Evolutionary conservation across 2,329 filamentous ascomycete genomes (phyloP).

Genomic region (Hypoxylon sp.): DNA sequence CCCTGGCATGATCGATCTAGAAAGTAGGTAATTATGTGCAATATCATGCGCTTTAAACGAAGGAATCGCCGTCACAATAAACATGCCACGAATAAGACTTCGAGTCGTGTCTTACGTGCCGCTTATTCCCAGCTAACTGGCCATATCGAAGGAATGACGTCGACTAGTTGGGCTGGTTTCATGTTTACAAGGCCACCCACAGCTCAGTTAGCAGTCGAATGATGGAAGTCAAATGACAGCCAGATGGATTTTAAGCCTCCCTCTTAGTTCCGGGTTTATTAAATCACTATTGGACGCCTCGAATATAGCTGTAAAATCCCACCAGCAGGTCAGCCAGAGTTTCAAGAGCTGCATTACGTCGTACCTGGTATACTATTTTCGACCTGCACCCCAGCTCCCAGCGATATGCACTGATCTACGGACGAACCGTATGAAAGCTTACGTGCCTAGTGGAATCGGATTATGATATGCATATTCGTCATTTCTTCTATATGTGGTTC

Average conservation of each 20-base stretch:
- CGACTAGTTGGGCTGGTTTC: conserved; percentile 30
- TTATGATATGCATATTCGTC: conserved; percentile 17
- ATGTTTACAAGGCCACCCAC: conserved; percentile 20
- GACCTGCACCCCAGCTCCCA: conserved; percentile 10
- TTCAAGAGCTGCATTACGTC: conserved; percentile 26
- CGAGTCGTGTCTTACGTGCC: conserved; percentile 23
- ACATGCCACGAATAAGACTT: conserved; percentile 26
- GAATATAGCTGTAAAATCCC: conserved; percentile 21
- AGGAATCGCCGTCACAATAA: conserved; percentile 27
- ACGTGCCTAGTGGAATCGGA: conserved; percentile 16
- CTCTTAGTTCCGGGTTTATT: conserved; percentile 39
- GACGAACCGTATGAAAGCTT: conserved; percentile 16
- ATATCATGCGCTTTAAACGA: conserved; percentile 13
- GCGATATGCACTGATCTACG: conserved; percentile 26
- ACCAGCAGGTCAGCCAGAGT: conserved; percentile 22
- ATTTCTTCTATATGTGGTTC: conserved; percentile 11
- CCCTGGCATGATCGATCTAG: conserved; percentile 9
- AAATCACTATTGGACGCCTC: conserved; percentile 30
- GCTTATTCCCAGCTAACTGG: conserved; percentile 4
- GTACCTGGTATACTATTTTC: conserved; percentile 33
- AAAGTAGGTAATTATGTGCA: conserved; percentile 7
- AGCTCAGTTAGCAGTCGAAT: conserved; percentile 9
- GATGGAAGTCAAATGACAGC: conserved; percentile 6
- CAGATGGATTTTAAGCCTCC: conserved; percentile 32
- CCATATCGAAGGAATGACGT: conserved; percentile 18